Percentiles rank a stretch among this genome's conserved stretches.
Evolutionary conservation across 1,284 basidiomycete species (phyloP).

Genomic region (Sporisorium exsertum): DNA sequence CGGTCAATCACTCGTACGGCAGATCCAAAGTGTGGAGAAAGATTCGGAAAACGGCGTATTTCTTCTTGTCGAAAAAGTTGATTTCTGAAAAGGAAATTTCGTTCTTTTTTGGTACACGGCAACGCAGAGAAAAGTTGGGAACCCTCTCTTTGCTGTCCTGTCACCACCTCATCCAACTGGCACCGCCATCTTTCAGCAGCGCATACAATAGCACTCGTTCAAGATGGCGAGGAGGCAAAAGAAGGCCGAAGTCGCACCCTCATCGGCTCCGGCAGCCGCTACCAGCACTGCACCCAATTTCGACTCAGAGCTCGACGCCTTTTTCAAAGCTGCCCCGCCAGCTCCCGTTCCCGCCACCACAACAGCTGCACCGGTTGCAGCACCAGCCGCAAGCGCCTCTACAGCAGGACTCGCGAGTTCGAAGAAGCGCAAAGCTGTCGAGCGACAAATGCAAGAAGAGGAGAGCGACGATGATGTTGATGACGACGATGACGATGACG

Average conservation of each 20-base stretch:
- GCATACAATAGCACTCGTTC: slow-evolving; percentile 5
- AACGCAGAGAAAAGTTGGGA: background rate
- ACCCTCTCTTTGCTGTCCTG: background rate
- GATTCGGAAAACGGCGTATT: slow-evolving; percentile 7
- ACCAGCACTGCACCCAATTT: slow-evolving; percentile 32
- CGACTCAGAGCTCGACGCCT: slow-evolving; percentile 63
- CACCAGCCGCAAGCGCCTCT: background rate
- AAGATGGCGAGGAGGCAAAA: slow-evolving; percentile 38
- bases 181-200: background rate
- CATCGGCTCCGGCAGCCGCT: slow-evolving; percentile 2
- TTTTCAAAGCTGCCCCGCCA: slow-evolving; percentile 53
- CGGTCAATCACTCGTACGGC: background rate
- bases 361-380: background rate
- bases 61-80: background rate
- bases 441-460: slow-evolving; percentile 8
- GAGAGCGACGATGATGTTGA: slow-evolving; percentile 13
- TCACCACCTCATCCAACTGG: slow-evolving; percentile 3
- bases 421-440: slow-evolving; percentile 37
- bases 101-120: too few relatives aligned
- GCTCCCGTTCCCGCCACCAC: slow-evolving; percentile 9
- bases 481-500: slow-evolving; percentile 16
- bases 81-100: slow-evolving; percentile 3
- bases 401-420: slow-evolving; percentile 23
- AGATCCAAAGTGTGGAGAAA: background rate
- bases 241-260: background rate